Percentiles rank a stretch among this genome's conserved stretches.
phyloP scores from a whole-genome alignment of 306 rosid species.

The Cicer yamashitae region DNA sequence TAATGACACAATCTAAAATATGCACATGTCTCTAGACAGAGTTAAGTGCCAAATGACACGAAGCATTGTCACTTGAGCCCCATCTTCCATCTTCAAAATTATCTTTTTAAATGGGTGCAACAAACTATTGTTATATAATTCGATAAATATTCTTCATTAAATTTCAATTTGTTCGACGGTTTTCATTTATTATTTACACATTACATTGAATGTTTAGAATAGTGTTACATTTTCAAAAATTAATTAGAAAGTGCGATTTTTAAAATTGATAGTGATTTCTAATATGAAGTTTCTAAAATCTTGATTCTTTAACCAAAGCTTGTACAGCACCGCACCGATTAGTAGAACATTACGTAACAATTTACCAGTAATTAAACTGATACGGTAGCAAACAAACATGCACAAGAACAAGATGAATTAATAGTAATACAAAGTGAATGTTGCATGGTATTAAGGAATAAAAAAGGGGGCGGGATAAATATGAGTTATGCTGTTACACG shows the following conservation, averaged over 20 bases:
- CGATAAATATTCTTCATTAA: too few relatives aligned
- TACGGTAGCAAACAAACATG: neutral
- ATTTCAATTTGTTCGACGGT: too few relatives aligned
- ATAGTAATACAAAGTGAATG: conserved; percentile 27
- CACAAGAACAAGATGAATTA: conserved; percentile 13
- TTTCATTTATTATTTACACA: too few relatives aligned
- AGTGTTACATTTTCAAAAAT: too few relatives aligned
- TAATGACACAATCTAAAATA: neutral
- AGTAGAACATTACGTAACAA: neutral
- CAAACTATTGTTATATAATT: too few relatives aligned
- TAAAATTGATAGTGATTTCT: neutral
- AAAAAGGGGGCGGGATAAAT: neutral
- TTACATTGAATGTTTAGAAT: too few relatives aligned
- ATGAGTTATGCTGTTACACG: conserved; percentile 42
- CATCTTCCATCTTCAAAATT: too few relatives aligned
- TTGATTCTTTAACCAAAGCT: too few relatives aligned
- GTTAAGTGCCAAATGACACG: neutral
- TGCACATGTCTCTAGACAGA: too few relatives aligned
- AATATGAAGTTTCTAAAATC: neutral
- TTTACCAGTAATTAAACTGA: conserved; percentile 13
- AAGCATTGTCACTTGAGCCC: too few relatives aligned
- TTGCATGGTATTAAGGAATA: conserved; percentile 42
- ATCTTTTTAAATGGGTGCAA: too few relatives aligned
- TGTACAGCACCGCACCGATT: neutral
- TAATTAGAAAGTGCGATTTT: neutral